Percentiles rank a stretch among this genome's conserved stretches.
These are phyloP conservation scores for Citrus reticulata DNA, from an alignment of 345 rosid genomes.

Conservation along the genomic window DNA sequence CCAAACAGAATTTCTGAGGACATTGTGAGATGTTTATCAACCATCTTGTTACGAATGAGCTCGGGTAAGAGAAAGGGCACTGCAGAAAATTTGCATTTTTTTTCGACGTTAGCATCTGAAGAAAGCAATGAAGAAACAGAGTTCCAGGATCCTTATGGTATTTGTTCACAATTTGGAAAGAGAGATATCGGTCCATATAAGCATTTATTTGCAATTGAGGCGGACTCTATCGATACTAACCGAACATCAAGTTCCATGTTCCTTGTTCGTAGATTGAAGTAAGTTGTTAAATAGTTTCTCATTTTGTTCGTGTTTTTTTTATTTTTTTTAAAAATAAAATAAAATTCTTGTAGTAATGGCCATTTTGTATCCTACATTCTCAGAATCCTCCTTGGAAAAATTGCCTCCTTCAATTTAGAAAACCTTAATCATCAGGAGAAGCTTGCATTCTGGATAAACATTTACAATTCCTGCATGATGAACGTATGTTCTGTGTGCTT, in stretches of 20 bases:
- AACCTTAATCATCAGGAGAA: slow-evolving; percentile 78
- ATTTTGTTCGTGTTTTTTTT: neutral
- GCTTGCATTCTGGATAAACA: slow-evolving; percentile 93
- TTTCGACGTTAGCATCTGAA: slow-evolving; percentile 21
- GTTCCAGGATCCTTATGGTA: slow-evolving; percentile 52
- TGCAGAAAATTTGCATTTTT: slow-evolving; percentile 27
- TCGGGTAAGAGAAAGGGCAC: slow-evolving; percentile 32
- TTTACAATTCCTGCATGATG: slow-evolving; percentile 90
- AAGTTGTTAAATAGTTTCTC: slow-evolving; percentile 15
- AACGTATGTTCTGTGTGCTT: slow-evolving; percentile 41
- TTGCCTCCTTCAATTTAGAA: slow-evolving; percentile 49
- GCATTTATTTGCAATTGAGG: slow-evolving; percentile 45
- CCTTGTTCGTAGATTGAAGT: slow-evolving; percentile 67
- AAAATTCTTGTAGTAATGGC: neutral
- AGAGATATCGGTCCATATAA: slow-evolving; percentile 70
- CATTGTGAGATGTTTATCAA: slow-evolving; percentile 57
- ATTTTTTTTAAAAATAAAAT: neutral
- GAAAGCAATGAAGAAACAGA: slow-evolving; percentile 29
- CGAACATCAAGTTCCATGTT: slow-evolving; percentile 49
- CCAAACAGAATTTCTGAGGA: slow-evolving; percentile 76
- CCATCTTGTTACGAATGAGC: slow-evolving; percentile 60
- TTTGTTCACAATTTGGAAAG: slow-evolving; percentile 42
- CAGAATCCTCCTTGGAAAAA: slow-evolving; percentile 62
- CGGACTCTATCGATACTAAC: slow-evolving; percentile 41
- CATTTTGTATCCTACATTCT: slow-evolving; percentile 14